Conservation (phyloP, 345 rosid genomes). For the Moricandia moricandioides region DNA sequence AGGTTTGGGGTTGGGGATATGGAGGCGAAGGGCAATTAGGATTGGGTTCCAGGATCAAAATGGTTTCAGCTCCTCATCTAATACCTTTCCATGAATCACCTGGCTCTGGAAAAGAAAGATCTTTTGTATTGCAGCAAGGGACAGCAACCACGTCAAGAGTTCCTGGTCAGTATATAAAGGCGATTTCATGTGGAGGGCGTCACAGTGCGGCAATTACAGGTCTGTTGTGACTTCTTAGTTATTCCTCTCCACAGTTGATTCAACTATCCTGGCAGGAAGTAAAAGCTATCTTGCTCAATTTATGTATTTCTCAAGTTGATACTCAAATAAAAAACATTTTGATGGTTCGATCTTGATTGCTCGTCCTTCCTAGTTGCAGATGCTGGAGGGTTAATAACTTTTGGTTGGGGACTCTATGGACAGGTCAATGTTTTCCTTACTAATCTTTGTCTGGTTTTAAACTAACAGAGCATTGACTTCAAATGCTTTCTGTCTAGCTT, state of each 20-base stretch:
- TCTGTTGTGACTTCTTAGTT: constrained; percentile 37
- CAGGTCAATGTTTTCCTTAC: constrained; percentile 49
- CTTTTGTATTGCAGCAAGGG: constrained; percentile 42
- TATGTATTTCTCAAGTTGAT: not conserved
- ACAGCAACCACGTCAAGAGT: constrained; percentile 42
- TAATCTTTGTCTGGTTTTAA: not conserved
- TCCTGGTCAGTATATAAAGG: constrained; percentile 59
- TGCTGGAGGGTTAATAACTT: constrained; percentile 62
- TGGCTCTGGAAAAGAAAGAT: constrained; percentile 48
- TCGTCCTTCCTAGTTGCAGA: constrained; percentile 47
- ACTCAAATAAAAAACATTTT: not conserved
- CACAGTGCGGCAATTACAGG: constrained; percentile 83
- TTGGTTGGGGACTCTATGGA: constrained; percentile 93
- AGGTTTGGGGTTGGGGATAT: constrained; percentile 99
- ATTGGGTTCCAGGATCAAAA: constrained; percentile 72
- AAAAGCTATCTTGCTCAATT: not conserved
- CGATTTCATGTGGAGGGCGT: constrained; percentile 84
- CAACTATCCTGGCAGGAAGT: not conserved
- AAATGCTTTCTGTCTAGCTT: not conserved
- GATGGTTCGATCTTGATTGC: constrained; percentile 3
- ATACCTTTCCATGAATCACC: constrained; percentile 61
- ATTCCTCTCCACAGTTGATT: not conserved
- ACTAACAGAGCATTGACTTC: not conserved
- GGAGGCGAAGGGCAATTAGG: constrained; percentile 97
- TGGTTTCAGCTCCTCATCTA: constrained; percentile 80